Evolutionary conservation across 2,329 filamentous ascomycete genomes (phyloP).

Genomic region (Cercospora sp.): DNA sequence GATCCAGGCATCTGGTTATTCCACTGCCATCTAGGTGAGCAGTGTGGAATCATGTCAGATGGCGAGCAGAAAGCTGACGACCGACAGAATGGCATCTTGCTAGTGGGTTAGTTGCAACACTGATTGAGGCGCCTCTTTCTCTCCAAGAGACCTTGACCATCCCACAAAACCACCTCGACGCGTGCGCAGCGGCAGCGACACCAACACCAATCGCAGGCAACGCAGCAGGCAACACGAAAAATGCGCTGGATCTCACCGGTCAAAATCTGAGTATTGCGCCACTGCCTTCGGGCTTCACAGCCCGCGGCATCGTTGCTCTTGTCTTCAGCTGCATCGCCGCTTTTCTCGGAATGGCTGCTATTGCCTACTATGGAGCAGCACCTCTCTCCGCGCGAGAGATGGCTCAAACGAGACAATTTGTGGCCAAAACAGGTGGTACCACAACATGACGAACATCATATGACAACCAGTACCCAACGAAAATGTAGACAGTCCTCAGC

Average conservation of each 20-base stretch:
- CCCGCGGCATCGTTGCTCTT: constrained; percentile 70
- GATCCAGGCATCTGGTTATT: constrained; percentile 48
- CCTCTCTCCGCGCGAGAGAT: constrained; percentile 33
- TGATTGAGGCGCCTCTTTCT: constrained; percentile 55
- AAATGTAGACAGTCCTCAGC: no score
- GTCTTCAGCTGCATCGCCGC: constrained; percentile 71
- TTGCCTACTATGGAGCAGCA: constrained; percentile 51
- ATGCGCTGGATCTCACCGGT: constrained; percentile 64
- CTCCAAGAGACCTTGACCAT: constrained; percentile 63
- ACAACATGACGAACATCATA: not conserved
- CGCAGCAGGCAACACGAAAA: constrained; percentile 67
- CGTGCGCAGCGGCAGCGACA: constrained; percentile 56
- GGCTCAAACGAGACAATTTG: constrained; percentile 30
- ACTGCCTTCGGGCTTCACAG: constrained; percentile 69
- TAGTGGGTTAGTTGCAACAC: constrained; percentile 53
- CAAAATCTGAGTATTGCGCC: constrained; percentile 57
- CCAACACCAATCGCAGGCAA: constrained; percentile 60
- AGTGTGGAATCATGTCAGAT: no score
- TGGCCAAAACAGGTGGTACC: constrained; percentile 27
- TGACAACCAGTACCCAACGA: no score
- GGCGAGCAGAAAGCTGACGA: constrained; percentile 10
- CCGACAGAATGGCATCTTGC: constrained; percentile 53
- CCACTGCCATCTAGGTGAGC: constrained; percentile 43
- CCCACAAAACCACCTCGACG: constrained; percentile 61
- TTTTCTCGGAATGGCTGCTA: constrained; percentile 65